Evolutionary conservation across 805 yeast species (phyloP), one percentile per base, ranked within the genome.

Genomic region (Candida fluviatilis): DNA sequence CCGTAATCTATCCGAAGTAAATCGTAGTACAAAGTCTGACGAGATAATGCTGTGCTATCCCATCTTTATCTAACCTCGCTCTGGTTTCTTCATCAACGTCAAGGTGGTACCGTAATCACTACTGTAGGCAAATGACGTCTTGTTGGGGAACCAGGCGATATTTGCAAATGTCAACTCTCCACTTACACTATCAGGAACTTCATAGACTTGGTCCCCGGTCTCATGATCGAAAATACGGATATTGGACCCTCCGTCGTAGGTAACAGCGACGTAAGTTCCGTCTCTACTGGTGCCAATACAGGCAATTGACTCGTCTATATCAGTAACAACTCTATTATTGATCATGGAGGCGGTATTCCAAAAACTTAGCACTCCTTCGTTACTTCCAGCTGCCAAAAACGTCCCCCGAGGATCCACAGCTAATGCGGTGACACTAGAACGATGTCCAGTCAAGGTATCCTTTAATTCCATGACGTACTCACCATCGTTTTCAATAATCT

Each of bases 341-440:
- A 66, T 55, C 56, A 76, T 55, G 18, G 64, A 62, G 1, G 52
- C 42, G 5, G 71, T 51, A 28, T 64, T 60, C 81, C 82, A 78
- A 8, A 76, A 28, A 14, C 78, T 66, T 5, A 76, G 67, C 14
- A 73, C 64, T 18, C 84, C 84, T 42, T 78, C 84, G 39, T 69
- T 71, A 14, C 81, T 64, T 0, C 84, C 87, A 2, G 70, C 71
- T 2, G 73, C 69, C 8, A 82, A 40, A 46, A 55, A 72, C 16
- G 58, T 47, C 0, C 82, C 87, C 35, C 65, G 50, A 3, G 82
- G 80, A 47, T 78, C 84, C 36, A 77, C 55, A 13, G 59, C 58
- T 11, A 78, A 40, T 21, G 71, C 50, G 2, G 75, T 68, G 3
- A 75, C 68, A 1, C 79, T 59, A 1, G 81, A 71, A 29, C 76